phyloP scores from a whole-genome alignment of 176 grass and related monocot genomes.

The Hsuehochloa calcarea region DNA sequence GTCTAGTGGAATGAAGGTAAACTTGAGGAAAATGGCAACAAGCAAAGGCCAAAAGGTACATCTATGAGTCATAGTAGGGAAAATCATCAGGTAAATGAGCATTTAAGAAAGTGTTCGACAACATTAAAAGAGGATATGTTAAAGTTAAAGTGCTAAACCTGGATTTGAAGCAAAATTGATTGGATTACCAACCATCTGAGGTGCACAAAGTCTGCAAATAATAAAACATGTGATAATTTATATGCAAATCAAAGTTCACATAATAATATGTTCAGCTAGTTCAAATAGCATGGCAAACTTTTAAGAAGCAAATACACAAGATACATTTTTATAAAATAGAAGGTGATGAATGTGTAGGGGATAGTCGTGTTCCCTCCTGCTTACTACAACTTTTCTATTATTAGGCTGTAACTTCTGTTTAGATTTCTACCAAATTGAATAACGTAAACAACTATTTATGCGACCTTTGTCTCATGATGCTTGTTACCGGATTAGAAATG shows the following conservation, averaged over 20 bases:
- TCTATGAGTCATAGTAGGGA: background rate
- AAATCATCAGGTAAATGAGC: background rate
- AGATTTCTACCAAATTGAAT: background rate
- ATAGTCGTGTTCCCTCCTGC: background rate
- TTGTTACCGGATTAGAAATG: background rate
- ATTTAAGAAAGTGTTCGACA: background rate
- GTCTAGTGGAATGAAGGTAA: background rate
- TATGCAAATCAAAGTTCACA: background rate
- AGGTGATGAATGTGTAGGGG: background rate
- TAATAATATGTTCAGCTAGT: background rate
- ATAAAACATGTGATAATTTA: background rate
- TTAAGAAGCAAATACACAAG: slow-evolving; percentile 1
- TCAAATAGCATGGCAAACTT: background rate
- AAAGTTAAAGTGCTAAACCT: background rate
- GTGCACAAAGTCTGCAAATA: background rate
- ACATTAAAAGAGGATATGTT: background rate
- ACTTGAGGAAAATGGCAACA: background rate
- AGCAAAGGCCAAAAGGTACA: slow-evolving; percentile 5
- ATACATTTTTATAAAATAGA: background rate
- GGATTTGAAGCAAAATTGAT: background rate
- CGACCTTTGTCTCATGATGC: background rate
- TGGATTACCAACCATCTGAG: background rate
- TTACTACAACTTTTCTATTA: background rate
- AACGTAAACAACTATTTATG: background rate
- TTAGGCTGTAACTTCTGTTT: background rate